A percentile compares a stretch with the other conserved stretches of the same genome.
phyloP scores from a whole-genome alignment of 495 filamentous ascomycete species.

The Penicillium dipodomyicola region DNA sequence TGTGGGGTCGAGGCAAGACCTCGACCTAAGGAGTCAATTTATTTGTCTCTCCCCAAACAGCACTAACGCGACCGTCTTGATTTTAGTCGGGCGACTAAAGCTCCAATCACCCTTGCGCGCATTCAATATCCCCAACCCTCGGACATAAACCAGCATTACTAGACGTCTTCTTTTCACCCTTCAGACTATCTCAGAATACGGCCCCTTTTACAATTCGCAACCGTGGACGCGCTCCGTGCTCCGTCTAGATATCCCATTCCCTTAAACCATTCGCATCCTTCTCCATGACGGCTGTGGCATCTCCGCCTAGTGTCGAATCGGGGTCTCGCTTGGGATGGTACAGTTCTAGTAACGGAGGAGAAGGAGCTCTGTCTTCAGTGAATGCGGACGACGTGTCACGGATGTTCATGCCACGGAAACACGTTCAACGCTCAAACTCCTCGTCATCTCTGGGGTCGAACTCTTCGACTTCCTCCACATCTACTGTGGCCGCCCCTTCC shows the following conservation, averaged over 20 bases:
- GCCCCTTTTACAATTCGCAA: conserved; percentile 12
- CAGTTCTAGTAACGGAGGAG: conserved; percentile 65
- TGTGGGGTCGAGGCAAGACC: conserved; percentile 6
- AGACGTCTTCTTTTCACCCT: conserved; percentile 1
- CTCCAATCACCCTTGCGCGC: conserved; percentile 18
- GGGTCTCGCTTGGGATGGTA: conserved; percentile 62
- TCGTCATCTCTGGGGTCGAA: conserved; percentile 67
- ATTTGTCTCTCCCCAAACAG: conserved; percentile 20
- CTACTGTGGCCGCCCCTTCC: conserved; percentile 42
- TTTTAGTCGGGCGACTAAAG: conserved; percentile 22
- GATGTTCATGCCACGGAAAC: conserved; percentile 85
- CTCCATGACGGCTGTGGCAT: conserved; percentile 96
- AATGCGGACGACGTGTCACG: conserved; percentile 82
- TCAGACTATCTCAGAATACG: background rate
- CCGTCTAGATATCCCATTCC: conserved; percentile 20
- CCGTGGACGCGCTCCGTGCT: conserved; percentile 21
- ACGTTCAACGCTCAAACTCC: conserved; percentile 78
- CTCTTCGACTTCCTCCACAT: conserved; percentile 55
- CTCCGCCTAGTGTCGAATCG: conserved; percentile 82
- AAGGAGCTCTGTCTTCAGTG: conserved; percentile 74
- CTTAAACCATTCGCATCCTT: conserved; percentile 33
- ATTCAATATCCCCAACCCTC: conserved; percentile 9
- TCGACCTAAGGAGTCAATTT: conserved; percentile 5
- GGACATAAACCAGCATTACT: background rate
- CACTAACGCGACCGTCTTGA: conserved; percentile 33